A percentile compares a stretch with the other conserved stretches of the same genome.
Conservation (phyloP, 2,329 filamentous ascomycete species). For the Penicillium sclerotigenum region DNA sequence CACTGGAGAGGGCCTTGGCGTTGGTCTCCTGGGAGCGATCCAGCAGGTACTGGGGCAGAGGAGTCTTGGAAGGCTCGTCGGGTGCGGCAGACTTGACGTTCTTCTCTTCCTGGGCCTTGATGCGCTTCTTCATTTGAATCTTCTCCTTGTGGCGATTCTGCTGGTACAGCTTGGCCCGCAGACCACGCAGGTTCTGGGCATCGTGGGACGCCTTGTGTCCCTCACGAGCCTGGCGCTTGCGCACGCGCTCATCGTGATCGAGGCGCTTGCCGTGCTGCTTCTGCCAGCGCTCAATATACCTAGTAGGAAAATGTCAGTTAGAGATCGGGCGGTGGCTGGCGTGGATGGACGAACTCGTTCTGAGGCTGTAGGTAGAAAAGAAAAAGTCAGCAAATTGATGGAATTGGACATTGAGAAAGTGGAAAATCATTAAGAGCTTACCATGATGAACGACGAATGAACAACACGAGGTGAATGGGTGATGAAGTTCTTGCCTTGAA, state of each 20-base stretch:
- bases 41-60: slow-evolving; percentile 88
- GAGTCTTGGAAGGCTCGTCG: slow-evolving; percentile 70
- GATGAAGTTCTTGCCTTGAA: slow-evolving; percentile 20
- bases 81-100: slow-evolving; percentile 84
- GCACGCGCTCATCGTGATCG: slow-evolving; percentile 82
- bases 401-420: not conserved
- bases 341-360: slow-evolving; percentile 42
- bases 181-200: slow-evolving; percentile 87
- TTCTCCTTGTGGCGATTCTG: slow-evolving; percentile 95
- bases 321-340: slow-evolving; percentile 9
- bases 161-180: slow-evolving; percentile 88
- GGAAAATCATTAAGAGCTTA: slow-evolving; percentile 15
- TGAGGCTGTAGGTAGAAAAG: slow-evolving; percentile 34
- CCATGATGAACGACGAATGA: slow-evolving; percentile 31
- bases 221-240: slow-evolving; percentile 85
- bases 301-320: slow-evolving; percentile 22
- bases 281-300: slow-evolving; percentile 71
- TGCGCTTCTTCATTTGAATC: slow-evolving; percentile 94
- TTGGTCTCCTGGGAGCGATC: slow-evolving; percentile 71
- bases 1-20: slow-evolving; percentile 72
- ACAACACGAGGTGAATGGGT: slow-evolving; percentile 15
- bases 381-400: slow-evolving; percentile 7
- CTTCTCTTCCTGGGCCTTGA: slow-evolving; percentile 92
- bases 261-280: slow-evolving; percentile 62
- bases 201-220: slow-evolving; percentile 83